Base-by-base conservation (phyloP, 768 basidiomycete genomes). In the Serendipita indica region DNA sequence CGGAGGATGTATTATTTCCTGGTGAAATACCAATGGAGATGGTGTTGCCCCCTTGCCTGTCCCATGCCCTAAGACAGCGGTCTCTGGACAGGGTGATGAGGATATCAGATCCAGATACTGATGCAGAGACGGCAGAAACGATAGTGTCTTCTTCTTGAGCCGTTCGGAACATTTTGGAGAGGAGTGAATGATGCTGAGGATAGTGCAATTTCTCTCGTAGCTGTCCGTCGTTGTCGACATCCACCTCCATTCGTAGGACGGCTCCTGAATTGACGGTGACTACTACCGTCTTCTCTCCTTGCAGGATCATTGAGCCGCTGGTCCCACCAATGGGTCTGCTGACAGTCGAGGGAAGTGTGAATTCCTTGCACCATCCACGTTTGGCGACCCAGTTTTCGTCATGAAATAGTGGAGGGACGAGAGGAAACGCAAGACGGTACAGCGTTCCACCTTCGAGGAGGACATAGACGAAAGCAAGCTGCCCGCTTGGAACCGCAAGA, bases 321-420 rank as follows among this genome's bases (percentile, higher is more conserved):
- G 20, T 54, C 5, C 20, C 49, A 7, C 22, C 49, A 28, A 54
- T 20, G 49, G 49, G 49, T 27, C 49, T 54, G n/a, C 22, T 10
- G 7, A 54, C 49, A 4, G 49, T 54, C 25, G 49, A 54, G 30
- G 49, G 49, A n/a, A 54, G 25, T 33, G 49, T 54, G 49, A 54
- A 54, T 32, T 54, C 49, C 12, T 54, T 20, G 49, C 22, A n/a
- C 49, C 49, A 54, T 10, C 25, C 32, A 7, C 49, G 16, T 33
- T 33, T 54, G 5, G 49, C 49, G 7, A 28, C 32, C 49, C 49
- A 54, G 30, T 54, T 20, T 30, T 54, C 49, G 25, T 54, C 49
- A 27, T 54, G 49, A 18, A 54, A 54, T 18, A 54, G 32, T 20
- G 49, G 49, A 18, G 22, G n/a, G 49, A 30, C 32, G 22, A 54